Conservation (phyloP, 1,284 basidiomycete genomes). For the Pulveroboletus sp. region DNA sequence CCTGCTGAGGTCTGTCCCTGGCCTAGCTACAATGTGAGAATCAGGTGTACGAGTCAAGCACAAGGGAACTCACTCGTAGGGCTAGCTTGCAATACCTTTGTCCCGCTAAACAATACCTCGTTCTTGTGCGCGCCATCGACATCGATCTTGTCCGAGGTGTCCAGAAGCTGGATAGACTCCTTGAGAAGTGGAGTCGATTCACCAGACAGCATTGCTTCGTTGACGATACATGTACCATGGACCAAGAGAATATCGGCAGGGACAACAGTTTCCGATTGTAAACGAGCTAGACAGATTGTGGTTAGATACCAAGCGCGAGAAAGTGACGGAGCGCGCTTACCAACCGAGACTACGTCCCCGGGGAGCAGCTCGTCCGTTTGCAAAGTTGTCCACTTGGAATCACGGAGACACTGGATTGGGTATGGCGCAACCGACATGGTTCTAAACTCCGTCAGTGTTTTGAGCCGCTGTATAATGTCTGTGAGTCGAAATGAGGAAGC, state of each 20-base stretch:
- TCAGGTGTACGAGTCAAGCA: not conserved
- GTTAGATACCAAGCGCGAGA: not conserved
- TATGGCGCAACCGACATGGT: conserved; percentile 94
- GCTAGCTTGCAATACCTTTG: conserved; percentile 87
- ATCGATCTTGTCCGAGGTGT: conserved; percentile 73
- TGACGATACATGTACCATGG: conserved; percentile 90
- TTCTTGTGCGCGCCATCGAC: conserved; percentile 86
- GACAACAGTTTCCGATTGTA: conserved; percentile 81
- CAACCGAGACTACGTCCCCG: conserved; percentile 85
- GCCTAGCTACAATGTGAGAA: conserved; percentile 22
- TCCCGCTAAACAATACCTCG: conserved; percentile 89
- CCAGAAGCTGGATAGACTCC: conserved; percentile 87
- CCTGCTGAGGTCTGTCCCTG: conserved; percentile 49
- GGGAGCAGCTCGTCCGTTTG: conserved; percentile 86
- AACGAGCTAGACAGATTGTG: conserved; percentile 52
- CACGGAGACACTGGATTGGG: conserved; percentile 78
- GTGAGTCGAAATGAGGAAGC: conserved; percentile 8
- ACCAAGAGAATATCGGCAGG: conserved; percentile 90
- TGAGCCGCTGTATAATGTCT: conserved; percentile 61
- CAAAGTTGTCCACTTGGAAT: conserved; percentile 77
- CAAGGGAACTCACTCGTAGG: conserved; percentile 43
- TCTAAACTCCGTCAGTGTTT: conserved; percentile 89
- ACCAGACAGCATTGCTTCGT: conserved; percentile 96
- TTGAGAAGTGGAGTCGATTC: conserved; percentile 95
- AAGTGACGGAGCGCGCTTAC: conserved; percentile 38